A percentile compares a stretch with the other conserved stretches of the same genome.
These are phyloP conservation scores for Dictyostelium firmibasis DNA, from an alignment of 78 protist genomes.

Conservation along the genomic window DNA sequence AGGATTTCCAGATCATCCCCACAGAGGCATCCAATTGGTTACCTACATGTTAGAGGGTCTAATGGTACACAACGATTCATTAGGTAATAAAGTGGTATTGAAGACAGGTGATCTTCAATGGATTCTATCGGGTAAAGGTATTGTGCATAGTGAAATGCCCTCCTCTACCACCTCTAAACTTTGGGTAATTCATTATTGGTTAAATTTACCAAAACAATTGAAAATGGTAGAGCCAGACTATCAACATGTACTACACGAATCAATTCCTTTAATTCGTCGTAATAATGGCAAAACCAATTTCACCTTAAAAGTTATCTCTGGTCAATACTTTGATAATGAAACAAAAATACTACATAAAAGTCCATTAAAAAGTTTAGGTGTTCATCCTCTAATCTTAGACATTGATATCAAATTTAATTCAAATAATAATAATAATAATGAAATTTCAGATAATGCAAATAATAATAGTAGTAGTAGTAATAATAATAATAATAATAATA, in stretches of 20 bases:
- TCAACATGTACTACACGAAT: conserved; percentile 25
- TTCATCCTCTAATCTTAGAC: conserved; percentile 22
- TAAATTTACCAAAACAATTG: conserved; percentile 78
- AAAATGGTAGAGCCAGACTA: conserved; percentile 88
- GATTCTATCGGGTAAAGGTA: not conserved
- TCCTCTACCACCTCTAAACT: not conserved
- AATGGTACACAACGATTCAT: not conserved
- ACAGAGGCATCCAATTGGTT: conserved; percentile 21
- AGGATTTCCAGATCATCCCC: conserved; percentile 88
- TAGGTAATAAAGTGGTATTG: not conserved
- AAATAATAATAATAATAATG: no score
- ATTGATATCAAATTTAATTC: not conserved
- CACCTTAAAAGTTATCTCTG: conserved; percentile 45
- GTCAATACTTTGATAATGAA: not conserved
- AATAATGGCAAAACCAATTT: not conserved
- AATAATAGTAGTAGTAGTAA: no score
- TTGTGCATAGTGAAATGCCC: conserved; percentile 6
- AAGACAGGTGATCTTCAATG: not conserved
- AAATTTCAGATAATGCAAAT: not conserved
- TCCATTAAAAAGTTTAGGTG: conserved; percentile 11
- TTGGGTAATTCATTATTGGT: conserved; percentile 82
- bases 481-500: no score
- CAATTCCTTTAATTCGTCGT: not conserved
- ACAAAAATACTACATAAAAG: not conserved
- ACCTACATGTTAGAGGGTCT: not conserved